Base-by-base conservation (phyloP, 2,329 filamentous ascomycete genomes). In the Tolypocladium nubicola region DNA sequence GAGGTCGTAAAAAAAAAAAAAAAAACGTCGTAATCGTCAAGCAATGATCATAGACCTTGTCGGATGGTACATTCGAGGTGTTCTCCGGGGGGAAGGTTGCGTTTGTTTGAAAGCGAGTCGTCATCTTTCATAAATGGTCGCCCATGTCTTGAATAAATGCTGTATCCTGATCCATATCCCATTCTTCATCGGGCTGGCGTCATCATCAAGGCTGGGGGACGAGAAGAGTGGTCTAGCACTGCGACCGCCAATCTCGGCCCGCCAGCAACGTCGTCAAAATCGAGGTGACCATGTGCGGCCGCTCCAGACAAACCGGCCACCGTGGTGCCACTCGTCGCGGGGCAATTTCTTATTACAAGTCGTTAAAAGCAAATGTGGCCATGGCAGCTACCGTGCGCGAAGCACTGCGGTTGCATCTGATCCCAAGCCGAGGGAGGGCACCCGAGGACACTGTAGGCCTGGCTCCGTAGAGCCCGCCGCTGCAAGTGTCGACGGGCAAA, bases 21-120 rank as follows among this genome's bases (percentile, higher is more conserved):
- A 71, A 71, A 73, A 73, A 70, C 71, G 70, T 74, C 72, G 70
- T 74, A 70, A 73, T 75, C 73, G 71, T 75, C 73, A 75, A 71
- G 69, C 68, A 69, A 64, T 70, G 66, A 66, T 71, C 67, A 63
- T 69, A 66, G 65, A 65, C 66, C 64, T 70, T 69, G 66, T 62
- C 59, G 57, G 62, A 65, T 58, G 63, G 62, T 67, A 69, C 67
- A 67, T 61, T 61, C 59, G 61, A 61, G 66, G 62, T 65, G 66
- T 61, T 68, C 66, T 60, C 64, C 64, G 64, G 61, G 14, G 57
- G 26, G 37, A 58, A 56, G 57, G 50, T 64, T 58, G 53, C 23
- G 63, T 64, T 61, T 63, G 61, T 58, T 63, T 60, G 55, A 60
- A 67, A 66, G 63, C 63, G 60, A 63, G 59, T 71, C 64, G 62